These are phyloP conservation scores for Blastocystis hominis DNA, from an alignment of 352 stramenopile species.

Conservation along the genomic window DNA sequence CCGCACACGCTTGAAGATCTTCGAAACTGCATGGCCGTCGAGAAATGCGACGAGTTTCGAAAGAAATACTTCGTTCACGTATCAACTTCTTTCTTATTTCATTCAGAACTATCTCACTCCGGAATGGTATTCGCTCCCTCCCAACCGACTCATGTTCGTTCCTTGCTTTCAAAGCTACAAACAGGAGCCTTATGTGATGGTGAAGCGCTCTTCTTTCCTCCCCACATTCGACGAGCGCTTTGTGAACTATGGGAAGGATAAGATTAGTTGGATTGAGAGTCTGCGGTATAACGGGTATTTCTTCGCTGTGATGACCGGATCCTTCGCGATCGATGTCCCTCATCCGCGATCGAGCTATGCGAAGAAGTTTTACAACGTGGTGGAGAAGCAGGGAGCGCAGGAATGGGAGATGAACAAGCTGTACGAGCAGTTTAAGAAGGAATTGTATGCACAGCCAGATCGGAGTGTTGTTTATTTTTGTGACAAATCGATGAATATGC, in stretches of 20 bases:
- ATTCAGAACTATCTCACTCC: background rate
- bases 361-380: background rate
- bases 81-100: background rate
- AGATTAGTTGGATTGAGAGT: constrained; percentile 59
- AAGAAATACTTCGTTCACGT: constrained; percentile 2
- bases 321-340: background rate
- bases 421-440: background rate
- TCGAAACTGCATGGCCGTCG: background rate
- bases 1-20: background rate
- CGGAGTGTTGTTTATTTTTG: background rate
- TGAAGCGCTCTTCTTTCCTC: background rate
- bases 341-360: background rate
- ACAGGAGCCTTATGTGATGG: constrained; percentile 59
- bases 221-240: constrained; percentile 59
- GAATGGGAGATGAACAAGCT: background rate
- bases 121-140: background rate
- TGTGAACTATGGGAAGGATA: constrained; percentile 62
- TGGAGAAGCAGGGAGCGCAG: background rate
- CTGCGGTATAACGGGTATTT: constrained; percentile 32
- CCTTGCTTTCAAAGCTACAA: background rate
- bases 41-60: background rate
- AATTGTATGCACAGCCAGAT: background rate
- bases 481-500: background rate
- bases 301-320: background rate
- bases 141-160: background rate